A percentile compares a stretch with the other conserved stretches of the same genome.
phyloP scores from a whole-genome alignment of 371 early-diverging fungal genomes.

The Dichotomocladium elegans region DNA sequence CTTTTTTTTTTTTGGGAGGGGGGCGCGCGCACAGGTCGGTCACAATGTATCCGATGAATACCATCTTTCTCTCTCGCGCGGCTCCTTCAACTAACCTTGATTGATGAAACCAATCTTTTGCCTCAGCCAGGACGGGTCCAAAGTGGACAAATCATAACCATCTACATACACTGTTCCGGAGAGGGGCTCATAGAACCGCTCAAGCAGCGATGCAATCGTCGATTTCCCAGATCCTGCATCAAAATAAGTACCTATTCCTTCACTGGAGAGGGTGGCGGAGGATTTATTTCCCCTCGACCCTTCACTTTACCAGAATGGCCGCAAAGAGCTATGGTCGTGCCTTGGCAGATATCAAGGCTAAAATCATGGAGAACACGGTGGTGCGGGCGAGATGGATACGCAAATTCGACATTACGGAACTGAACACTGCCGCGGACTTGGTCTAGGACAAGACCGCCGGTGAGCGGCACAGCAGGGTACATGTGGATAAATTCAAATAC shows the following conservation, averaged over 20 bases:
- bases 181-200: constrained; percentile 66
- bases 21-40: too few relatives aligned
- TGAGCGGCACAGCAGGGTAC: constrained; percentile 40
- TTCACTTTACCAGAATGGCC: constrained; percentile 55
- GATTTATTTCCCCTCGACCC: constrained; percentile 7
- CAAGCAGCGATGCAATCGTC: constrained; percentile 62
- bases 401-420: constrained; percentile 65
- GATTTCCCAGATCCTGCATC: constrained; percentile 56
- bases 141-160: constrained; percentile 38
- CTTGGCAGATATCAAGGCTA: constrained; percentile 59
- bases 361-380: constrained; percentile 57
- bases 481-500: constrained; percentile 68
- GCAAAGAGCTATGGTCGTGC: constrained; percentile 62
- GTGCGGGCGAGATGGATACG: constrained; percentile 65
- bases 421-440: constrained; percentile 49
- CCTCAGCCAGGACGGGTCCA: constrained; percentile 61
- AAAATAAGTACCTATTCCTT: too few relatives aligned
- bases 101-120: constrained; percentile 67
- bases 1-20: constrained; percentile 6
- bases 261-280: neutral
- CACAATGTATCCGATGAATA: too few relatives aligned
- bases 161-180: constrained; percentile 59
- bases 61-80: too few relatives aligned
- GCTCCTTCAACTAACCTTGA: constrained; percentile 47
- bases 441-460: constrained; percentile 38